Evolutionary conservation across 2,329 filamentous ascomycete species (phyloP).

Genomic region (Lachnellula hyalina): DNA sequence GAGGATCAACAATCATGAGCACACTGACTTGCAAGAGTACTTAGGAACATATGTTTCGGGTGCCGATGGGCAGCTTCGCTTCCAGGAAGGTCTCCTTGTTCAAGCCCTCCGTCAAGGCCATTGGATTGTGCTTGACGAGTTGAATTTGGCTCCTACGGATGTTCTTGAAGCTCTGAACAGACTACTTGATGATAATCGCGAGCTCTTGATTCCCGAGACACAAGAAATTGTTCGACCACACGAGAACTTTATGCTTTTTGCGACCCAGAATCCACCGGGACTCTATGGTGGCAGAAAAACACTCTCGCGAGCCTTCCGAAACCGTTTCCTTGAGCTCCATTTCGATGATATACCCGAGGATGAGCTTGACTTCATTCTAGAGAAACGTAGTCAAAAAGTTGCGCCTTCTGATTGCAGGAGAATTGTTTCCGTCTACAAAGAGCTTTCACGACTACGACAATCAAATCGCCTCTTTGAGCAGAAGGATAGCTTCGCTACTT

Average conservation of each 20-base stretch:
- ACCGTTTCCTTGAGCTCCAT: constrained; percentile 93
- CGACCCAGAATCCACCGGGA: constrained; percentile 93
- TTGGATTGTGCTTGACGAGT: constrained; percentile 97
- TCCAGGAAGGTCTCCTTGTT: constrained; percentile 90
- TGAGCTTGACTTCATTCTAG: constrained; percentile 86
- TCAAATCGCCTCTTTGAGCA: constrained; percentile 91
- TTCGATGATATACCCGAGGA: constrained; percentile 97
- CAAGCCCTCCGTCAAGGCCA: constrained; percentile 88
- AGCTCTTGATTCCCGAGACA: constrained; percentile 92
- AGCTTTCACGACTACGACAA: constrained; percentile 84
- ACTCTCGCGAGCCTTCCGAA: constrained; percentile 89
- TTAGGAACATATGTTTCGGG: constrained; percentile 90
- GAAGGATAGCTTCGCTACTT: constrained; percentile 92
- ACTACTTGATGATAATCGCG: constrained; percentile 90
- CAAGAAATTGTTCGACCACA: constrained; percentile 91
- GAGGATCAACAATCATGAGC: constrained; percentile 98
- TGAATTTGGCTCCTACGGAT: constrained; percentile 95
- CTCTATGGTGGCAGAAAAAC: constrained; percentile 93
- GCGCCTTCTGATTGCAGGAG: constrained; percentile 85
- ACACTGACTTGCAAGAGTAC: constrained; percentile 97
- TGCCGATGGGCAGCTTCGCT: constrained; percentile 75
- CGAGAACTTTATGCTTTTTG: constrained; percentile 94
- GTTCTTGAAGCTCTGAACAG: constrained; percentile 95
- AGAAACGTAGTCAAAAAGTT: constrained; percentile 78
- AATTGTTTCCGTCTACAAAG: constrained; percentile 91